phyloP scores from a whole-genome alignment of 371 early-diverging fungal genomes.

The Apophysomyces sp. region DNA sequence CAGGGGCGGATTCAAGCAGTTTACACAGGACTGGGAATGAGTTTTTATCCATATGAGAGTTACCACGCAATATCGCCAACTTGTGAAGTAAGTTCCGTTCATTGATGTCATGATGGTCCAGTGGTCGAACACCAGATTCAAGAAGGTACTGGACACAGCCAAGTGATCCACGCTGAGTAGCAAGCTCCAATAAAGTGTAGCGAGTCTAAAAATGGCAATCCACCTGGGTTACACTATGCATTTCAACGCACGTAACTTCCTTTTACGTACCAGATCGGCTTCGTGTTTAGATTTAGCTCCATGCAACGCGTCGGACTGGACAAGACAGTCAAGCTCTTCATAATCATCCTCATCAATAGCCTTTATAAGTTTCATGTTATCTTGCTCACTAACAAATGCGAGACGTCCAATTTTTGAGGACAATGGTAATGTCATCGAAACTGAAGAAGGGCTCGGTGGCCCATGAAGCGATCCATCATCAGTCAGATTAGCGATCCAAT shows the following conservation, averaged over 20 bases:
- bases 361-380: neutral
- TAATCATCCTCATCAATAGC: constrained; percentile 15
- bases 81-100: constrained; percentile 68
- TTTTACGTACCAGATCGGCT: constrained; percentile 7
- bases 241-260: neutral
- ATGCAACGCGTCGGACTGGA: neutral
- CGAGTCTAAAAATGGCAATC: constrained; percentile 27
- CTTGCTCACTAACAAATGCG: neutral
- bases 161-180: constrained; percentile 48
- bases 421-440: constrained; percentile 1
- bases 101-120: constrained; percentile 56
- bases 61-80: constrained; percentile 42
- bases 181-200: constrained; percentile 52
- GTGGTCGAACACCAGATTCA: constrained; percentile 23
- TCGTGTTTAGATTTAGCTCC: constrained; percentile 8
- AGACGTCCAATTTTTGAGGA: constrained; percentile 6
- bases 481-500: constrained; percentile 23
- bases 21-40: constrained; percentile 11
- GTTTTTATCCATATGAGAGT: neutral
- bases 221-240: constrained; percentile 6
- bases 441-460: neutral
- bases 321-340: neutral
- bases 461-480: constrained; percentile 12
- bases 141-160: constrained; percentile 51
- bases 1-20: constrained; percentile 20